Evolutionary conservation across 768 basidiomycete genomes (phyloP), one percentile per base, ranked within the genome.

Genomic region (Boletellus ananiceps): DNA sequence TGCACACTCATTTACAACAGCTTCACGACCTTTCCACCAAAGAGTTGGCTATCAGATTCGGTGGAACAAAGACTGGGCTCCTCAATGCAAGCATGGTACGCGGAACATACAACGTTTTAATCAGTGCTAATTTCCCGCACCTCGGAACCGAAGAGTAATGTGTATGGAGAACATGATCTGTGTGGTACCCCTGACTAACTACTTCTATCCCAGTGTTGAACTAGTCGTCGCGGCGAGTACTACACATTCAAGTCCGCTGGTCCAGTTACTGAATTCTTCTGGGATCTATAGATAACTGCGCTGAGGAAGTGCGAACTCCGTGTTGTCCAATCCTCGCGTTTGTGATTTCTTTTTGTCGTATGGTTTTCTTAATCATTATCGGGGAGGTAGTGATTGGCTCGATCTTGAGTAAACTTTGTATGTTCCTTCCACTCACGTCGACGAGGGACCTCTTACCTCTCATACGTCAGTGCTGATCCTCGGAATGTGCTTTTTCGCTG

Each of bases 401-500:
- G 0, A 91, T 93, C 63, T 68, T 94, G 34, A 87, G 84, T 60
- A 92, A 89, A 70, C 76, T 88, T 36, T 67, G 81, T 82, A 47
- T 16, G 79, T 71, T 32, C 15, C 21, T 16, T 33, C 38, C 4
- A 8, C 6, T 42, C 33, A 55, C 51, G 18, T 50, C 11, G 15
- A 32, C 8, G 13, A 29, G 5, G 13, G 16, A 2, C 19, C 19
- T 44, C 50, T 59, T 29, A 67, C 42, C 8, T 36, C 23, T 19
- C 36, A 44, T 44, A 14, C 14, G 18, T 14, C 43, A 87, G 85
- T 91, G 31, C 75, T 93, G 43, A 83, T 93, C 15, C 75, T 92
- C 27, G 90, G 90, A 42, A 90, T 93, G 90, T 91, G 89, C 60
- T 92, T 92, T 70, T 91, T 92, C 57, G 88, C 86, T 18, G 89